Evolutionary conservation across 345 rosid genomes (phyloP).

Genomic region (Limnanthes douglasii): DNA sequence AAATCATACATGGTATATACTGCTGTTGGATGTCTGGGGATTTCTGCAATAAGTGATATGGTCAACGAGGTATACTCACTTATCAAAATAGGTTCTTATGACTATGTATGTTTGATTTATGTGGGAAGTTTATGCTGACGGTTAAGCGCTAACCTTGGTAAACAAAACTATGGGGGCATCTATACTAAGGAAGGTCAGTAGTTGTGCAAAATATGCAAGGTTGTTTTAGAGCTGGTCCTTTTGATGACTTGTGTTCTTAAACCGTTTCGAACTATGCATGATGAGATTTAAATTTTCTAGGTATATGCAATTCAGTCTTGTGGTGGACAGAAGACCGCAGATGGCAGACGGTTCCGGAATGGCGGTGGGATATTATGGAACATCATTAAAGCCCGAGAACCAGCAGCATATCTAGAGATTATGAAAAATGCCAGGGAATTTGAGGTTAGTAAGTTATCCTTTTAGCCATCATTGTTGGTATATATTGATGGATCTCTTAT

Average conservation of each 20-base stretch:
- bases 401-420: slow-evolving; percentile 55
- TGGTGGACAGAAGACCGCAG: slow-evolving; percentile 96
- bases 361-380: slow-evolving; percentile 90
- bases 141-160: too few relatives aligned
- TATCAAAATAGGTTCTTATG: too few relatives aligned
- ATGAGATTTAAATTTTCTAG: slow-evolving; percentile 23
- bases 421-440: slow-evolving; percentile 80
- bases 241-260: too few relatives aligned
- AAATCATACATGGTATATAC: slow-evolving; percentile 87
- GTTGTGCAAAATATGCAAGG: too few relatives aligned
- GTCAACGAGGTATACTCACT: slow-evolving; percentile 76
- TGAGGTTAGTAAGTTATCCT: slow-evolving; percentile 82
- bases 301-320: slow-evolving; percentile 73
- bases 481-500: too few relatives aligned
- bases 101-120: too few relatives aligned
- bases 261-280: too few relatives aligned
- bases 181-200: too few relatives aligned
- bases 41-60: slow-evolving; percentile 55
- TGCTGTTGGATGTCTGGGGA: slow-evolving; percentile 82
- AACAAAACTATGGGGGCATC: too few relatives aligned
- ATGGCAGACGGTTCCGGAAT: slow-evolving; percentile 57
- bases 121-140: too few relatives aligned
- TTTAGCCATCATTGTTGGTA: too few relatives aligned
- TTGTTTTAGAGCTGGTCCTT: too few relatives aligned
- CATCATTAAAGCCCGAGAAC: slow-evolving; percentile 69